phyloP scores from a whole-genome alignment of 176 grass and related monocot species.

The Raddia distichophylla region DNA sequence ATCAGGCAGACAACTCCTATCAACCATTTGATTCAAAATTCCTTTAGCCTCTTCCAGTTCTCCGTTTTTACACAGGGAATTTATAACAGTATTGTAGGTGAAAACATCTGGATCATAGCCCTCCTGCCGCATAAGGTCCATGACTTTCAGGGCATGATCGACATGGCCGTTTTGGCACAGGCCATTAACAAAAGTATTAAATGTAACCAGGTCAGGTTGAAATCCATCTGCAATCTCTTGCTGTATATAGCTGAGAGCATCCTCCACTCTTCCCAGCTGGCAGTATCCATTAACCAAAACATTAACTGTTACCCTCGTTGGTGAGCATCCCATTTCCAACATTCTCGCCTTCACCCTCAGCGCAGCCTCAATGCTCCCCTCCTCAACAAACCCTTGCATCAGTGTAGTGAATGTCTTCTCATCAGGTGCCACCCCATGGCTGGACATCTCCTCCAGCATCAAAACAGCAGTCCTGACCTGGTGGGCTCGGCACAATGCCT shows the following conservation, averaged over 20 bases:
- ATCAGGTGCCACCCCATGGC: conserved; percentile 44
- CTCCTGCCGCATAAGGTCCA: conserved; percentile 75
- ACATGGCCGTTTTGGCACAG: conserved; percentile 77
- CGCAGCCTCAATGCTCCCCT: conserved; percentile 71
- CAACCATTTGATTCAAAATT: conserved; percentile 74
- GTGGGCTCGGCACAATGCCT: conserved; percentile 61
- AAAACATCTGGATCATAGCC: conserved; percentile 69
- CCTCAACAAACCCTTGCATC: conserved; percentile 87
- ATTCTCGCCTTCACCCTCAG: conserved; percentile 69
- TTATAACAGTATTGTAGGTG: conserved; percentile 71
- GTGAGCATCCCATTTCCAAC: conserved; percentile 55
- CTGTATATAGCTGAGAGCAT: conserved; percentile 68
- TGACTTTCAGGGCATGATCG: conserved; percentile 61
- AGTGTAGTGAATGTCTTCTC: conserved; percentile 69
- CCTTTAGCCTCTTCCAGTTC: conserved; percentile 64
- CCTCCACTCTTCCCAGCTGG: conserved; percentile 60
- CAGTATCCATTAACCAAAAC: conserved; percentile 79
- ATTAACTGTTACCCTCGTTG: conserved; percentile 63
- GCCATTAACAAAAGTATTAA: conserved; percentile 66
- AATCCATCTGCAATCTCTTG: conserved; percentile 62
- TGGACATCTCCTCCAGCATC: conserved; percentile 83
- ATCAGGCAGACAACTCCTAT: conserved; percentile 66
- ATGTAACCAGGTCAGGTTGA: conserved; percentile 63
- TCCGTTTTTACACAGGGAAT: conserved; percentile 59
- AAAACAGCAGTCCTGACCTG: conserved; percentile 61